Conservation (phyloP, 495 filamentous ascomycete genomes). For the Daldinia grandis region DNA sequence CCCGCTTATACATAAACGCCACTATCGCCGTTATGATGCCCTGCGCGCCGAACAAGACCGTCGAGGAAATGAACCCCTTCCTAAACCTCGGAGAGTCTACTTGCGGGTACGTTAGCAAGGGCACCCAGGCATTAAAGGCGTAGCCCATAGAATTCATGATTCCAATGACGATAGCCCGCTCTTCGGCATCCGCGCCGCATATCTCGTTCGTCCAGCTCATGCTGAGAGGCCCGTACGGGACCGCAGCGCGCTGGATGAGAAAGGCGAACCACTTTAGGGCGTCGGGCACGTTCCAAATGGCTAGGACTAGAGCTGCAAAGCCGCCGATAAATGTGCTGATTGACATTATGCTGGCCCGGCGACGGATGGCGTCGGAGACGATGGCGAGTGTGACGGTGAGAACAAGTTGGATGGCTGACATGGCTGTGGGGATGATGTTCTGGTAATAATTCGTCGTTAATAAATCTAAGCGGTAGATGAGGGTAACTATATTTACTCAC, state of each 20-base stretch:
- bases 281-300: constrained; percentile 61
- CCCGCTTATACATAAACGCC: constrained; percentile 40
- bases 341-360: constrained; percentile 56
- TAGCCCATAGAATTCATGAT: constrained; percentile 62
- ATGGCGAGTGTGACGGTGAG: constrained; percentile 48
- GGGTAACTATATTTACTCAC: constrained; percentile 16
- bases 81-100: constrained; percentile 52
- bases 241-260: constrained; percentile 36
- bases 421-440: constrained; percentile 56
- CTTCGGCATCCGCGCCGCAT: constrained; percentile 56
- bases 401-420: constrained; percentile 55
- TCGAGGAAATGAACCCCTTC: constrained; percentile 49
- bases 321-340: constrained; percentile 54
- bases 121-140: constrained; percentile 57
- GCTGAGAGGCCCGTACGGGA: constrained; percentile 46
- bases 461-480: not conserved
- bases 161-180: constrained; percentile 60
- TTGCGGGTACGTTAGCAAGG: constrained; percentile 54
- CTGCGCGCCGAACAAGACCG: constrained; percentile 39
- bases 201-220: constrained; percentile 61
- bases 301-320: constrained; percentile 53
- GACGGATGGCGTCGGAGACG: constrained; percentile 57
- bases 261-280: constrained; percentile 62
- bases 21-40: constrained; percentile 42
- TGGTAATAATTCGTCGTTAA: constrained; percentile 3